Base-by-base conservation (phyloP, 1,284 basidiomycete genomes). In the Ceratobasidium papillatum region DNA sequence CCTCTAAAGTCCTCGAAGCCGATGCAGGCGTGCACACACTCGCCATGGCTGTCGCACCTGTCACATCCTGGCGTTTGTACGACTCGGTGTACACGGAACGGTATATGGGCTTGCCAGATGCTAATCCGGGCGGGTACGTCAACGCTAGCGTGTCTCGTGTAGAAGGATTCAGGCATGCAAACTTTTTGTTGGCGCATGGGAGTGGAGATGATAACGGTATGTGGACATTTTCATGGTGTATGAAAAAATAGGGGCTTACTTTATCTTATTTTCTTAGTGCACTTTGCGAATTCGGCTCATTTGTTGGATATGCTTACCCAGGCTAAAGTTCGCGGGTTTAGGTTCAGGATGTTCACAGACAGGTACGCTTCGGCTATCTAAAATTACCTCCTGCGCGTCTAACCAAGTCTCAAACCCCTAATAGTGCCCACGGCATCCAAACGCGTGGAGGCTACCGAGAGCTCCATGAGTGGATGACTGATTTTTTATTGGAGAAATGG, bases 291-390 rank as follows among this genome's bases (percentile, higher is more conserved):
- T 83, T 91, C 92, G 74, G 96, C 95, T 3, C 93, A 94, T 79
- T 80, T 99, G 78, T 83, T 99, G 59, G 97, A 99, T 82, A 94
- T 96, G 88, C 87, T 99, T 77, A 98, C 95, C 0, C 85, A 86
- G 78, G 88, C 86, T 22, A 84, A 90, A 72, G 88, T 98, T 43
- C 86, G 93, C 76, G 88, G 88, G 49, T 99, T 92, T 84, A 86
- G 91, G 79, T 98, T 98, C 83, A 88, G 96, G 80, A 94, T 98
- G 93, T 99, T 99, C 83, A 95, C 95, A 32, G 97, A 99, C 82
- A 95, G 93, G 91, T 93, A 77, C 77, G 87, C 82, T 34, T 17
- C 2, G n/a, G n/a, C n/a, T n/a, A n/a, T n/a, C n/a, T n/a, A n/a
- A n/a, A n/a, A n/a, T n/a, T n/a, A n/a, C n/a, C n/a, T n/a, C n/a